Evolutionary conservation across 176 grass and related monocot species (phyloP).

Genomic region (Avena sativa): DNA sequence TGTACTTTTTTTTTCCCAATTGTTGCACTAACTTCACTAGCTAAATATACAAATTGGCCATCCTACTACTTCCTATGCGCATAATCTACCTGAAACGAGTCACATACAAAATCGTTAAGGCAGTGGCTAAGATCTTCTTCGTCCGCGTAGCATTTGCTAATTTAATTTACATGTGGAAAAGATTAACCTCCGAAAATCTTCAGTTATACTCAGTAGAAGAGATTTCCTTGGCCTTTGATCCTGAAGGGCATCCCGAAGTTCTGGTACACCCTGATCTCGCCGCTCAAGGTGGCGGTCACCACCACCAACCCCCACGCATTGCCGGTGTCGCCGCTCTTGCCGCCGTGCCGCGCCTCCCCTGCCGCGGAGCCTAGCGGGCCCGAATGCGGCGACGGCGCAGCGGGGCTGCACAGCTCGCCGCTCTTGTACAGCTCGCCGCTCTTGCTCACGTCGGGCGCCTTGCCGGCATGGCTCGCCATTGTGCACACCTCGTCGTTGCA

Average conservation of each 20-base stretch:
- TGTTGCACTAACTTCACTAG: no score
- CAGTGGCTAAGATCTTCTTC: background rate
- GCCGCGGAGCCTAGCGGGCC: background rate
- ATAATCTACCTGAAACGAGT: background rate
- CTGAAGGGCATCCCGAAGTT: constrained; percentile 88
- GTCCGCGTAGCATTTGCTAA: no score
- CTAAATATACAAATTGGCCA: no score
- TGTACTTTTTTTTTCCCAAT: no score
- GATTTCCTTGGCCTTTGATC: constrained; percentile 58
- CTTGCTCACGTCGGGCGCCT: background rate
- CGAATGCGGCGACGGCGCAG: constrained; percentile 20
- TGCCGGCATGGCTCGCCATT: constrained; percentile 36
- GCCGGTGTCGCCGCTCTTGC: constrained; percentile 32
- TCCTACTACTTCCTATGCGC: background rate
- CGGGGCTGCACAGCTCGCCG: constrained; percentile 29
- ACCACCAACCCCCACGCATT: constrained; percentile 88
- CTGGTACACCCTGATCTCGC: constrained; percentile 87
- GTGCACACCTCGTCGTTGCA: constrained; percentile 60
- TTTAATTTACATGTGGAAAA: no score
- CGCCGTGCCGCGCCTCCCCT: background rate
- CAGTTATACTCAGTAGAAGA: constrained; percentile 26
- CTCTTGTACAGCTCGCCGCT: constrained; percentile 38
- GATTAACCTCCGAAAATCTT: background rate
- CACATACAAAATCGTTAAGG: constrained; percentile 1
- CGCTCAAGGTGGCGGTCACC: constrained; percentile 71